Conservation (phyloP, 768 basidiomycete genomes). For the Antrodiella citrinella region DNA sequence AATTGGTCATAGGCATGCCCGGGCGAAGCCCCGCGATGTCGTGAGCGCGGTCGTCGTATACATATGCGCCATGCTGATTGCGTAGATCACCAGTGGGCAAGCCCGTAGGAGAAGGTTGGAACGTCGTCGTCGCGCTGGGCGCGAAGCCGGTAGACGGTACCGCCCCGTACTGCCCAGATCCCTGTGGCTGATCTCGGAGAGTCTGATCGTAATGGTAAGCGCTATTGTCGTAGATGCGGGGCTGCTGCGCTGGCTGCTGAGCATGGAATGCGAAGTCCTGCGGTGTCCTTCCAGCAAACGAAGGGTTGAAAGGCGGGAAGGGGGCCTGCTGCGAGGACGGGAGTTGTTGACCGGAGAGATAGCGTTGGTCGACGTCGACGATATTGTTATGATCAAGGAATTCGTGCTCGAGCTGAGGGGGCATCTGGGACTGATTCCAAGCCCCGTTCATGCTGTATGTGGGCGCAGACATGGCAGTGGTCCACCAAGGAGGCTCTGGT, state of each 20-base stretch:
- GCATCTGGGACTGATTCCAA: constrained; percentile 9
- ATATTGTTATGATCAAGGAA: constrained; percentile 3
- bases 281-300: not conserved
- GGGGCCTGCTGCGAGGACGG: constrained; percentile 1
- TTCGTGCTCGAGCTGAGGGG: constrained; percentile 13
- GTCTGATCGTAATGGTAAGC: not conserved
- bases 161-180: not conserved
- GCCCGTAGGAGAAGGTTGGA: not conserved
- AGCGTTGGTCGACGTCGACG: not conserved
- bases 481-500: not conserved
- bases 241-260: not conserved
- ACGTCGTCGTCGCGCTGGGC: not conserved
- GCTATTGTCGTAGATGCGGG: not conserved
- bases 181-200: not conserved
- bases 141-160: not conserved
- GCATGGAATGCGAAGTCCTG: not conserved
- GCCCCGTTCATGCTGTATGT: constrained; percentile 10
- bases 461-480: constrained; percentile 11
- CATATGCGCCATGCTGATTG: not conserved
- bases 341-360: not conserved
- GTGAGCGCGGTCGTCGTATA: not conserved
- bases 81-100: not conserved
- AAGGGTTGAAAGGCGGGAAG: constrained; percentile 3
- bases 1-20: not conserved
- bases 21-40: not conserved